Evolutionary conservation across 2,329 filamentous ascomycete genomes (phyloP).

Genomic region (Bipolaris gigantea): DNA sequence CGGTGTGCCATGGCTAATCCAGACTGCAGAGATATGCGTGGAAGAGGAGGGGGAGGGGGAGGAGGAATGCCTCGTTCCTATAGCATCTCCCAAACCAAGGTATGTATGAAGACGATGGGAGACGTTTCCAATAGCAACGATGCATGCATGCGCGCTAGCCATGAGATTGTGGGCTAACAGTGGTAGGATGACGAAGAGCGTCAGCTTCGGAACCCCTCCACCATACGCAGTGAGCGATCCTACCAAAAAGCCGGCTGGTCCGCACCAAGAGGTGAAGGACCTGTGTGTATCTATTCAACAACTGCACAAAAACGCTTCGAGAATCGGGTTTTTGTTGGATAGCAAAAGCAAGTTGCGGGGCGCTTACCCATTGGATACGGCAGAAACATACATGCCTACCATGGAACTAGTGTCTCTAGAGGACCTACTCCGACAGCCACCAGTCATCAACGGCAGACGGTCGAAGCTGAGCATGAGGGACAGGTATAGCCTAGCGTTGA

Average conservation of each 20-base stretch:
- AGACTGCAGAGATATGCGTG: slow-evolving; percentile 40
- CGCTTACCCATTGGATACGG: slow-evolving; percentile 26
- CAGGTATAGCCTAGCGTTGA: slow-evolving; percentile 41
- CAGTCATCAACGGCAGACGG: slow-evolving; percentile 29
- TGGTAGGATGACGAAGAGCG: slow-evolving; percentile 33
- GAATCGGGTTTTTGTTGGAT: slow-evolving; percentile 41
- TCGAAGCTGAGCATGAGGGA: slow-evolving; percentile 41
- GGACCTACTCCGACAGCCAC: slow-evolving; percentile 33
- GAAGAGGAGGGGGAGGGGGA: slow-evolving; percentile 36
- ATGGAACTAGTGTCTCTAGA: slow-evolving; percentile 36
- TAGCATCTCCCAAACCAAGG: slow-evolving; percentile 26
- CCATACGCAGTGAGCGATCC: slow-evolving; percentile 37
- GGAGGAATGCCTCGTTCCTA: slow-evolving; percentile 16
- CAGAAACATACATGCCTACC: slow-evolving; percentile 13
- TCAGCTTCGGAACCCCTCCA: slow-evolving; percentile 41
- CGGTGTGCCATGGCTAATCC: slow-evolving; percentile 31
- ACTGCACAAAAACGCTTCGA: slow-evolving; percentile 26
- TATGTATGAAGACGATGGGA: slow-evolving; percentile 8
- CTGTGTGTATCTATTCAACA: slow-evolving; percentile 41
- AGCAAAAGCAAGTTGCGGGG: slow-evolving; percentile 37
- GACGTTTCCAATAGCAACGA: neutral
- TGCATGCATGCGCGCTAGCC: neutral
- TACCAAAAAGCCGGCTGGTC: slow-evolving; percentile 5
- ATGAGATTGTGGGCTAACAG: slow-evolving; percentile 9
- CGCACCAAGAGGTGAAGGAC: slow-evolving; percentile 39